Evolutionary conservation across 495 filamentous ascomycete genomes (phyloP).

Genomic region (Pyronema omphalodes): DNA sequence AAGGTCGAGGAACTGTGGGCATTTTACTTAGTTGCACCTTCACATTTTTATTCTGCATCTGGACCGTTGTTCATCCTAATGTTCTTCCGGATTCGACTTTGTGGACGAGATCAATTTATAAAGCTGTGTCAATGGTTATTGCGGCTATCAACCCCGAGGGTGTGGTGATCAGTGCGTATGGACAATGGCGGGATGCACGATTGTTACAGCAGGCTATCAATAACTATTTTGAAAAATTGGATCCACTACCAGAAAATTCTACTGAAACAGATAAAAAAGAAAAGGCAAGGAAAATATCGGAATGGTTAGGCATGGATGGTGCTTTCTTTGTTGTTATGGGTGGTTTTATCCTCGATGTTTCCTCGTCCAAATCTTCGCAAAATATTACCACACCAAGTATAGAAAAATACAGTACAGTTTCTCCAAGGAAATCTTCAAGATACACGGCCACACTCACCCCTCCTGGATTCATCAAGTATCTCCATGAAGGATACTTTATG

Average conservation of each 20-base stretch:
- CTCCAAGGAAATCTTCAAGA: not conserved
- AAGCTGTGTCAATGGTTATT: not conserved
- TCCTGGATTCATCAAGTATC: constrained; percentile 2
- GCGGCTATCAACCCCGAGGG: constrained; percentile 5
- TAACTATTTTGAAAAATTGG: no score
- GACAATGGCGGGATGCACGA: constrained; percentile 2
- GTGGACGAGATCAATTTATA: not conserved
- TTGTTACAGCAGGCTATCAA: not conserved
- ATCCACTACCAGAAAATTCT: no score
- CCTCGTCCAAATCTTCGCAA: not conserved
- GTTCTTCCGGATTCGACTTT: constrained; percentile 1
- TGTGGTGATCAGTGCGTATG: constrained; percentile 4
- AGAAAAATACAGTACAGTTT: not conserved
- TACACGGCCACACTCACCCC: constrained; percentile 9
- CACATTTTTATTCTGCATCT: constrained; percentile 13
- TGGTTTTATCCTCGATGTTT: constrained; percentile 6
- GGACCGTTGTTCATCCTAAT: constrained; percentile 11
- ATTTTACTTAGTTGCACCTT: constrained; percentile 7
- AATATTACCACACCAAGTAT: not conserved
- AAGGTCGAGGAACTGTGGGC: constrained; percentile 9
- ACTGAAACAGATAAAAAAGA: not conserved
- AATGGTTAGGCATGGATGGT: not conserved
- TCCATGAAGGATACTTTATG: not conserved
- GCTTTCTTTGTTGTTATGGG: constrained; percentile 16
- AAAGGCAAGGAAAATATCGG: not conserved